Percentiles rank a stretch among this genome's conserved stretches.
Conservation (phyloP, 768 basidiomycete species). For the Trametes gibbosa region DNA sequence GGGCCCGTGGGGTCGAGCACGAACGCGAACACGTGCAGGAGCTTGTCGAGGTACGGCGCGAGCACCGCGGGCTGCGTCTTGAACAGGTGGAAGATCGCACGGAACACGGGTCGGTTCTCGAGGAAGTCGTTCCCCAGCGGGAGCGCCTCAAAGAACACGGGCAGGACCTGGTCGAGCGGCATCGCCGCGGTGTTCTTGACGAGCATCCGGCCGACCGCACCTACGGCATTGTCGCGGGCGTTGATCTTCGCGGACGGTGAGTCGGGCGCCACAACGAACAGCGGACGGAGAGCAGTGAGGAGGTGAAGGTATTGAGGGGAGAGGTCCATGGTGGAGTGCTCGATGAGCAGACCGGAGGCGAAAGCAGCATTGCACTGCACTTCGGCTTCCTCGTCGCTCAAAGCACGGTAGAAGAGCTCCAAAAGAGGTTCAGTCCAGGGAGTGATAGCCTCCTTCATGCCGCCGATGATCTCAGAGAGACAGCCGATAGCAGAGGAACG, state of each 20-base stretch:
- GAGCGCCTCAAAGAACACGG: conserved; percentile 75
- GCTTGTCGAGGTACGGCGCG: conserved; percentile 70
- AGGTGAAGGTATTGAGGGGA: conserved; percentile 76
- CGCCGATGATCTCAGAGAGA: conserved; percentile 92
- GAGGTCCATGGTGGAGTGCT: conserved; percentile 80
- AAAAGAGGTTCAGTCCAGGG: conserved; percentile 79
- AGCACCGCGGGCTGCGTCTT: conserved; percentile 68
- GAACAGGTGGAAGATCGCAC: conserved; percentile 86
- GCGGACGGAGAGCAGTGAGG: conserved; percentile 74
- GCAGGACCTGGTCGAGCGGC: conserved; percentile 89
- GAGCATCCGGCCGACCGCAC: conserved; percentile 88
- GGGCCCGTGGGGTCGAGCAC: conserved; percentile 73
- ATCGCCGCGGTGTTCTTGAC: conserved; percentile 72
- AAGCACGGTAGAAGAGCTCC: conserved; percentile 79
- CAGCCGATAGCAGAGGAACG: conserved; percentile 92
- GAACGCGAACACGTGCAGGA: conserved; percentile 76
- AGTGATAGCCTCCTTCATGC: conserved; percentile 84
- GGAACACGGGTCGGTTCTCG: conserved; percentile 89
- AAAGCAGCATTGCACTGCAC: conserved; percentile 97
- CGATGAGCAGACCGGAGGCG: conserved; percentile 87
- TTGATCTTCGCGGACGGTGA: conserved; percentile 68
- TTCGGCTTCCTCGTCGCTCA: conserved; percentile 84
- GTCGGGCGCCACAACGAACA: conserved; percentile 68
- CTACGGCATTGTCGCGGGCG: conserved; percentile 95
- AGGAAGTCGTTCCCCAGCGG: conserved; percentile 86